These are phyloP conservation scores for Melocanna baccifera DNA, from an alignment of 176 grass and related monocot genomes.

Conservation along the genomic window DNA sequence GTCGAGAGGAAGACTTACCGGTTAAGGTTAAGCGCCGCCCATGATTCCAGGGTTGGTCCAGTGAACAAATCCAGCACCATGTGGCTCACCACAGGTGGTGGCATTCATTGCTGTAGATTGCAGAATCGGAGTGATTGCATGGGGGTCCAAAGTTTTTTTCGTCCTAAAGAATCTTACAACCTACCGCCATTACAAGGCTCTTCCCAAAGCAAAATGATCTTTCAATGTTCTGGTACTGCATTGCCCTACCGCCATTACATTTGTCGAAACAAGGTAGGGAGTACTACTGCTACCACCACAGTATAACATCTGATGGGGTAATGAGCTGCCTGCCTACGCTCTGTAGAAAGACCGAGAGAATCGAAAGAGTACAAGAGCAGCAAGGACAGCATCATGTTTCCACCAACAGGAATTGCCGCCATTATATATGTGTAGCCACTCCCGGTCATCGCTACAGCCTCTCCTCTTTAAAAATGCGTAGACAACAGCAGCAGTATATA, in stretches of 20 bases:
- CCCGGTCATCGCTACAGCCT: background rate
- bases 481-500: background rate
- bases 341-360: background rate
- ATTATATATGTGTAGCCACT: no score
- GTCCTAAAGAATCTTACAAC: background rate
- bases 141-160: background rate
- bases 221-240: background rate
- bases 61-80: background rate
- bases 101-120: background rate
- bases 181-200: background rate
- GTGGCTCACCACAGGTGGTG: background rate
- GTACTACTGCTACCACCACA: background rate
- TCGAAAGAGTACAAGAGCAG: background rate
- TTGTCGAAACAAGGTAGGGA: background rate
- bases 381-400: background rate
- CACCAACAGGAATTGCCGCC: background rate
- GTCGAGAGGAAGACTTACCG: background rate
- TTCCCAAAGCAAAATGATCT: background rate
- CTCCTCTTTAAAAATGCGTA: background rate
- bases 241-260: constrained; percentile 10
- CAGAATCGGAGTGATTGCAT: background rate
- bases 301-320: background rate
- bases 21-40: no score
- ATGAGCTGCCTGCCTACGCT: no score
- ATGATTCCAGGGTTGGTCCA: constrained; percentile 8